A percentile compares a stretch with the other conserved stretches of the same genome.
Conservation (phyloP, 2,329 filamentous ascomycete genomes). For the Xylariaceae sp. region DNA sequence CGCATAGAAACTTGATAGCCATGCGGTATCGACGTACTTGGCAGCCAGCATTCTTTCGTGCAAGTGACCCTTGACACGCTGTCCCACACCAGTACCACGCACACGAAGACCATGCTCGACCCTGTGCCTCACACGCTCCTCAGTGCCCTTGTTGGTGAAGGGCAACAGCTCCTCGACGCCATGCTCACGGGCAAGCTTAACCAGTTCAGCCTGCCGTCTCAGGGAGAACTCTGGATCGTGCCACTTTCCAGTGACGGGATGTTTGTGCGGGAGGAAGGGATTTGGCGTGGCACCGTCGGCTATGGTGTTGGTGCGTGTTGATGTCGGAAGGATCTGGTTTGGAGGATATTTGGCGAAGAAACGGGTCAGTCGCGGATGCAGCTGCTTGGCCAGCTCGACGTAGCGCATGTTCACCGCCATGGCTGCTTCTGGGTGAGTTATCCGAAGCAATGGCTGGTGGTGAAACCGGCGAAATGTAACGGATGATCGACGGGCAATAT, state of each 20-base stretch:
- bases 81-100: constrained; percentile 87
- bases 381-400: constrained; percentile 61
- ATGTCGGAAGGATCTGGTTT: constrained; percentile 49
- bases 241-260: constrained; percentile 77
- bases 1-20: not conserved
- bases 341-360: constrained; percentile 93
- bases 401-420: constrained; percentile 30
- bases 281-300: constrained; percentile 51
- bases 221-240: constrained; percentile 79
- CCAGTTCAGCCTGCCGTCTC: constrained; percentile 83
- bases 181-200: constrained; percentile 75
- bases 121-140: constrained; percentile 64
- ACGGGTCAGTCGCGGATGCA: constrained; percentile 73
- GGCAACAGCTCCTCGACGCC: constrained; percentile 80
- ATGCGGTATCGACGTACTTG: constrained; percentile 47
- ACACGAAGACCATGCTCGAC: constrained; percentile 78
- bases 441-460: no score
- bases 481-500: no score
- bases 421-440: no score
- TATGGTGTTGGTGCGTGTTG: constrained; percentile 31
- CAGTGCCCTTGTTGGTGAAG: constrained; percentile 69
- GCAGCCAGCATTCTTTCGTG: constrained; percentile 84
- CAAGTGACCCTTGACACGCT: constrained; percentile 91
- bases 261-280: constrained; percentile 77
- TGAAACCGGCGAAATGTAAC: no score